Evolutionary conservation across 2,329 filamentous ascomycete genomes (phyloP).

Genomic region (Ophiostoma australiae): DNA sequence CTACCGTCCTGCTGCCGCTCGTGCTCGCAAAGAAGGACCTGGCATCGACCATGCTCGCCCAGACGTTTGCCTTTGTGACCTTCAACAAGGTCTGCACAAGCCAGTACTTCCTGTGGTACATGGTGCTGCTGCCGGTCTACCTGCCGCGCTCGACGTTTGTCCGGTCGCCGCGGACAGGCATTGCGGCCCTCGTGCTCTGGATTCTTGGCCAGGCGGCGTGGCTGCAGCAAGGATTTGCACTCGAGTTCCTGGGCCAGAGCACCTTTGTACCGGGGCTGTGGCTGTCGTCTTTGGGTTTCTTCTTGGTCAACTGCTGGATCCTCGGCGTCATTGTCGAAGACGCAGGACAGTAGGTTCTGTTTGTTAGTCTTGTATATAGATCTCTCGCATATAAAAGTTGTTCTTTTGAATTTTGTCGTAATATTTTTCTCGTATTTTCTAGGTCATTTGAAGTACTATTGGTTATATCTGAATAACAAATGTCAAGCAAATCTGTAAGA

Average conservation of each 20-base stretch:
- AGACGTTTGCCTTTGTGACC: conserved; percentile 94
- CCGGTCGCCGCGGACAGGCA: conserved; percentile 54
- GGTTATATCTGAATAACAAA: no score
- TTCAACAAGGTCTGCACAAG: conserved; percentile 99
- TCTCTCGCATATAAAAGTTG: background rate
- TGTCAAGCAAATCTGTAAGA: no score
- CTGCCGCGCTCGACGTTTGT: conserved; percentile 75
- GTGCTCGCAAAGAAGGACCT: conserved; percentile 75
- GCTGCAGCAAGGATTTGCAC: conserved; percentile 68
- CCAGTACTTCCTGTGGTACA: conserved; percentile 99
- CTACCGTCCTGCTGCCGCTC: conserved; percentile 65
- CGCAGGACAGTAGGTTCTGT: conserved; percentile 28
- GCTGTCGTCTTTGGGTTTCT: conserved; percentile 70
- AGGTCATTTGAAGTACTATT: no score
- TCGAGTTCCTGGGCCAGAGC: conserved; percentile 75
- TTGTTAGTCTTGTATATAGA: background rate
- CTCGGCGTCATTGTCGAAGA: conserved; percentile 74
- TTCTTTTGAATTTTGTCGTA: background rate
- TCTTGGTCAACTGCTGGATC: conserved; percentile 81
- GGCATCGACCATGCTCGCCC: conserved; percentile 78
- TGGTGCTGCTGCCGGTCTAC: conserved; percentile 87
- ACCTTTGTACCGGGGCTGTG: conserved; percentile 85
- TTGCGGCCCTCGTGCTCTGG: conserved; percentile 67
- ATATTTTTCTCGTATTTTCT: background rate
- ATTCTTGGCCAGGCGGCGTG: conserved; percentile 67